Evolutionary conservation across 768 basidiomycete species (phyloP), one percentile per base, ranked within the genome.

Genomic region (Steccherinum ochraceum): DNA sequence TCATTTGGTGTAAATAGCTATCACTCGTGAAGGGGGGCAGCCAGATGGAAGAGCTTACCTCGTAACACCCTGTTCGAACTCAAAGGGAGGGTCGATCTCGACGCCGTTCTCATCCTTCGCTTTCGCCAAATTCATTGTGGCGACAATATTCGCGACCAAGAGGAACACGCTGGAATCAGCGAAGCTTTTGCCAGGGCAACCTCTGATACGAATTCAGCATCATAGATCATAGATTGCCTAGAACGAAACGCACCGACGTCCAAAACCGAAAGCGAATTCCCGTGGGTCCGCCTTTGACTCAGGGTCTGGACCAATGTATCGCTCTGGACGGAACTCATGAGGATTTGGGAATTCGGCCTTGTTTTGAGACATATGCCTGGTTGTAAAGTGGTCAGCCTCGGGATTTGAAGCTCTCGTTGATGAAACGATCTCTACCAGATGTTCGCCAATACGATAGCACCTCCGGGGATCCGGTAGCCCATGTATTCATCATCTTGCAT

Each of bases 281-380:
- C 54, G 20, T 4, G 58, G 57, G 39, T 61, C 60, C 30, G 58
- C 60, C 3, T 27, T 47, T n/a, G n/a, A n/a, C n/a, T n/a, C n/a
- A n/a, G n/a, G n/a, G n/a, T n/a, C n/a, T n/a, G n/a, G n/a, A 24
- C 52, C 35, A 13, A 58, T 27, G 41, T 56, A 67, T 7, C 67
- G 54, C 21, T 67, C 67, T 4, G 67, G 67, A 2, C 52, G 43
- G 53, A 68, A 68, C 26, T 49, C 40, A 1, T 39, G 40, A 1
- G 64, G 66, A 30, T 63, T 50, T 4, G 57, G 56, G 49, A 61
- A 68, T 5, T 58, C 48, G 11, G 42, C 50, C 11, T 60, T 58
- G 25, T 67, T 63, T 40, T 61, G 63, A 7, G 63, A 48, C 54
- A 69, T 62, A 2, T 55, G 54, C 67, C 65, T n/a, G n/a, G n/a